Evolutionary conservation across 768 basidiomycete genomes (phyloP), one percentile per base, ranked within the genome.

Genomic region (Rhodotorula kratochvilovae): DNA sequence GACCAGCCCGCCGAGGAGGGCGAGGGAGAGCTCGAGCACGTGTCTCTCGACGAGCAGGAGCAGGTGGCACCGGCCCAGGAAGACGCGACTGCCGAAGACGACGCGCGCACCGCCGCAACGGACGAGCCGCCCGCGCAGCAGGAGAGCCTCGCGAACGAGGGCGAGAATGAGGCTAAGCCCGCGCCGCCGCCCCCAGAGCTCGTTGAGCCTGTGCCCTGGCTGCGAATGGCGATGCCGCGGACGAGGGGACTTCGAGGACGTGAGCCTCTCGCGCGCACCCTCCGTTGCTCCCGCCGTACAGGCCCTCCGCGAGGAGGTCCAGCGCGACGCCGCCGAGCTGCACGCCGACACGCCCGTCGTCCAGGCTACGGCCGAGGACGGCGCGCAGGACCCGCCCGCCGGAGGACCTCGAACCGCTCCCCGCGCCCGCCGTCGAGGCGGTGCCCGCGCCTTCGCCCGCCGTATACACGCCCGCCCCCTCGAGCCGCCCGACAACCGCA

Each of bases 211-310:
- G 11, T 15, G 15, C 19, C 23, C 13, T 13, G 8, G 33, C 2
- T 8, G 2, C 19, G 16, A 13, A 15, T 17, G 6, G 31, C 31
- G 39, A 39, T 21, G 36, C 8, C 35, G 21, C 8, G 29, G 59
- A 46, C 11, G 69, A 35, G 25, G 55, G 57, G 61, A 39, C 21
- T 70, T 71, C 55, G 70, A 71, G 48, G 70, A 71, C 60, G 70
- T 71, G 12, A 58, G 23, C 23, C 64, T 71, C 11, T 71, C 70
- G 21, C 43, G 70, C 17, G 53, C 70, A 8, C 65, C 70, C 12
- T 66, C 70, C 0, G 70, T 48, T 5, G 61, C 61, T 0, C 65
- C 70, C 23, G 8, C 45, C 39, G 65, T 54, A 0, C 48, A 43
- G 23, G 42, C 51, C 17, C 51, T 63, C 36, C 53, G 42, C 42